Evolutionary conservation across 768 basidiomycete genomes (phyloP).

Genomic region (Naganishia kalamii): DNA sequence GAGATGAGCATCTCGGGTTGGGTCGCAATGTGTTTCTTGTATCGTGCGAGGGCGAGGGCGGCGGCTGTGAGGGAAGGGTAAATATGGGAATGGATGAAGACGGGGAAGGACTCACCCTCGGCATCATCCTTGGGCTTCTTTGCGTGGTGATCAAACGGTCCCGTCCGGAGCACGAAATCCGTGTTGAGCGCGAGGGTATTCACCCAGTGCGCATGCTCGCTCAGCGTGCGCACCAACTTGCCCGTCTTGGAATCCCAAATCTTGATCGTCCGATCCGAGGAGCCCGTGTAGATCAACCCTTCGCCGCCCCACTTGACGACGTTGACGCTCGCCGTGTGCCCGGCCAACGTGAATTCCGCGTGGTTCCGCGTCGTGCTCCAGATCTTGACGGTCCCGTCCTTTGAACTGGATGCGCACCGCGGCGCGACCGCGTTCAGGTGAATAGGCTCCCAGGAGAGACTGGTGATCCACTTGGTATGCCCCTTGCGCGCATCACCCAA

Average conservation of each 20-base stretch:
- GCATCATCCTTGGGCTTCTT: constrained; percentile 72
- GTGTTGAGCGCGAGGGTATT: constrained; percentile 93
- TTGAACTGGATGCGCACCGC: constrained; percentile 87
- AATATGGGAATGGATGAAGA: constrained; percentile 40
- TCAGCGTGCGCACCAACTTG: constrained; percentile 70
- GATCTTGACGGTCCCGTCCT: constrained; percentile 91
- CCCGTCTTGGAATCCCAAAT: constrained; percentile 93
- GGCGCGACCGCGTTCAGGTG: constrained; percentile 76
- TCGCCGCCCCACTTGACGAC: constrained; percentile 94
- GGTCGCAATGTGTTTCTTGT: constrained; percentile 55
- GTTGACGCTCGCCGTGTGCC: constrained; percentile 90
- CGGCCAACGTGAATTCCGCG: constrained; percentile 77
- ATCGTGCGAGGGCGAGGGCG: constrained; percentile 67
- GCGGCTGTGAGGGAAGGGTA: constrained; percentile 51
- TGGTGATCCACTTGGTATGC: constrained; percentile 93
- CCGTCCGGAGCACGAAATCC: constrained; percentile 88
- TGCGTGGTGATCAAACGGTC: constrained; percentile 82
- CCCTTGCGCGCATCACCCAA: constrained; percentile 84
- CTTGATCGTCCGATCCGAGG: constrained; percentile 85
- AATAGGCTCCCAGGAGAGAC: constrained; percentile 90
- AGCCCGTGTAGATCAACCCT: constrained; percentile 85
- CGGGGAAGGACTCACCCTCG: constrained; percentile 56
- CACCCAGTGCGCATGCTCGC: constrained; percentile 98
- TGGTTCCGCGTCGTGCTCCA: constrained; percentile 72
- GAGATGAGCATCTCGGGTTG: constrained; percentile 84